Conservation (phyloP, 108 stramenopile species). For the Aurantiochytrium sp. region DNA sequence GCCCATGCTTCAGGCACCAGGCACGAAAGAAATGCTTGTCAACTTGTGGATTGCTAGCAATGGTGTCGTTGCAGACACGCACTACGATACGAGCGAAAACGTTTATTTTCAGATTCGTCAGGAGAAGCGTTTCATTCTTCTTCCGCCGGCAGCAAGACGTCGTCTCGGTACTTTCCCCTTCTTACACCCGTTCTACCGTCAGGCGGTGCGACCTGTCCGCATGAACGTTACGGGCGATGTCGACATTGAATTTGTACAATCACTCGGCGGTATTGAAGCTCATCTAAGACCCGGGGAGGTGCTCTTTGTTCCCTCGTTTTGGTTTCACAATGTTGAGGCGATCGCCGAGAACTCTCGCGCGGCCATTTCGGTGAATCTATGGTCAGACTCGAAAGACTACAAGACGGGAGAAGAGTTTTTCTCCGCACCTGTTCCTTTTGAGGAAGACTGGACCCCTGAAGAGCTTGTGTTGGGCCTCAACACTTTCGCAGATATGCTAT, state of each 20-base stretch:
- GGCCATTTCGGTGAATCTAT: background rate
- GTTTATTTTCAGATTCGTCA: background rate
- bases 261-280: background rate
- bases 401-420: background rate
- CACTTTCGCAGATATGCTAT: background rate
- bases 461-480: background rate
- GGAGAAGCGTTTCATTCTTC: background rate
- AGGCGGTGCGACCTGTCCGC: background rate
- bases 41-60: background rate
- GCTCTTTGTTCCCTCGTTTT: background rate
- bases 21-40: background rate
- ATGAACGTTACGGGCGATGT: background rate
- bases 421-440: background rate
- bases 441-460: background rate
- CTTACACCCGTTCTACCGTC: background rate
- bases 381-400: background rate
- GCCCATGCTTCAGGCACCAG: background rate
- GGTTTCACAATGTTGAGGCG: constrained; percentile 3
- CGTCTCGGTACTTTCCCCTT: background rate
- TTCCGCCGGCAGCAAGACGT: background rate
- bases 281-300: background rate
- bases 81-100: background rate
- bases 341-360: background rate
- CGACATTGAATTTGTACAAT: background rate
- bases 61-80: background rate